These are phyloP conservation scores for Nemophila menziesii DNA, from an alignment of 257 asterid genomes.

Conservation along the genomic window DNA sequence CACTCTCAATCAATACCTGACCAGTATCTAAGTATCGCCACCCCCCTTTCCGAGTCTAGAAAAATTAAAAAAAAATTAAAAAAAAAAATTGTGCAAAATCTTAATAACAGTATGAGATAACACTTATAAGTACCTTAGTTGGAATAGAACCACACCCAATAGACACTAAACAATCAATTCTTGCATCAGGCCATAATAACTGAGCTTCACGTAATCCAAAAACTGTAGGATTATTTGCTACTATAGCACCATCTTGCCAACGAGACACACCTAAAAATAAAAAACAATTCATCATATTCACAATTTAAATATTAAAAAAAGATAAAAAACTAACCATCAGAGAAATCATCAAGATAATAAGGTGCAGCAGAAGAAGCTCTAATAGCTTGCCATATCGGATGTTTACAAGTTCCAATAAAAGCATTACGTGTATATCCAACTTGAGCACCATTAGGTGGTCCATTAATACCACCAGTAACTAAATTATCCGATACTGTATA, in stretches of 20 bases:
- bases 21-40: conserved; percentile 99
- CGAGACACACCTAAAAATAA: conserved; percentile 52
- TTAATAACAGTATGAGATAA: conserved; percentile 1
- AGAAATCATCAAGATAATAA: conserved; percentile 92
- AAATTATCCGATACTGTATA: conserved; percentile 55
- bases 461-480: conserved; percentile 48
- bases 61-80: background rate
- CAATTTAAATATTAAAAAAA: background rate
- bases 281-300: conserved; percentile 1
- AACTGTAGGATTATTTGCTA: conserved; percentile 94
- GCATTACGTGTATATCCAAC: conserved; percentile 74
- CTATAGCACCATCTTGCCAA: conserved; percentile 99
- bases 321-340: conserved; percentile 55
- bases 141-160: conserved; percentile 96
- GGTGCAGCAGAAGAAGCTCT: conserved; percentile 99
- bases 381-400: conserved; percentile 92
- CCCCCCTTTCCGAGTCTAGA: conserved; percentile 87
- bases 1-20: conserved; percentile 95
- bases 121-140: conserved; percentile 51
- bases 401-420: conserved; percentile 95
- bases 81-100: background rate
- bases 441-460: conserved; percentile 59
- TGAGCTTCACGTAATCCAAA: conserved; percentile 96
- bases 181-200: conserved; percentile 91
- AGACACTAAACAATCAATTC: conserved; percentile 89